Conservation (phyloP, 2,329 filamentous ascomycete genomes). For the Hortaea werneckii region DNA sequence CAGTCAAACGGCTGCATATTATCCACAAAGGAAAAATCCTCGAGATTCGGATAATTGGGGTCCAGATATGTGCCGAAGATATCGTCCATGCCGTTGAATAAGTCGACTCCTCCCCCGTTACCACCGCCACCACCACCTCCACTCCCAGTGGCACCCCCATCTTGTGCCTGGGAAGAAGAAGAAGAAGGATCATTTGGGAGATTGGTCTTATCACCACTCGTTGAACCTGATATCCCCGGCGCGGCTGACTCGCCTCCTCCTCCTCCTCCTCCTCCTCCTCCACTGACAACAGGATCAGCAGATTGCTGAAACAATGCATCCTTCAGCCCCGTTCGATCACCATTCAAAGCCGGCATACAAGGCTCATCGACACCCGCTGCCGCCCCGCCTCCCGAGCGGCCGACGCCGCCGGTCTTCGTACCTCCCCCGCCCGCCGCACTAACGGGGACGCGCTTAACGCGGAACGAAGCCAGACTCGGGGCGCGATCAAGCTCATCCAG, state of each 20-base stretch:
- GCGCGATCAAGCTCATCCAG: constrained; percentile 20
- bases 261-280: neutral
- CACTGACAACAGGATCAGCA: constrained; percentile 1
- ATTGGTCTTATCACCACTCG: neutral
- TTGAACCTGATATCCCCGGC: neutral
- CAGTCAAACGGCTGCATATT: constrained; percentile 16
- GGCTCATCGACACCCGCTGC: neutral
- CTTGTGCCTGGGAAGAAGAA: neutral
- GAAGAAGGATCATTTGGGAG: neutral
- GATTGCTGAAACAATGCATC: neutral
- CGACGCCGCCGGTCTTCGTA: neutral
- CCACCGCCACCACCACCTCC: constrained; percentile 1
- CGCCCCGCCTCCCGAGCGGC: neutral
- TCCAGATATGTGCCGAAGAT: constrained; percentile 25
- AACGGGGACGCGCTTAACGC: constrained; percentile 10
- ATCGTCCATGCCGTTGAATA: constrained; percentile 27
- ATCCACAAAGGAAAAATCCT: constrained; percentile 24
- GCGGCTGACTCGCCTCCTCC: neutral
- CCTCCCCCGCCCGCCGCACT: neutral
- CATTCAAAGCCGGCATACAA: constrained; percentile 3
- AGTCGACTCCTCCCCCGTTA: constrained; percentile 1
- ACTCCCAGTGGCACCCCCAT: too few relatives aligned
- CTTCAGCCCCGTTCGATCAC: constrained; percentile 3
- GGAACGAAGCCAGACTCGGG: constrained; percentile 17
- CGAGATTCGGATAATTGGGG: constrained; percentile 25